These are phyloP conservation scores for Paxillus ammoniavirescens DNA, from an alignment of 768 basidiomycete genomes.

Conservation along the genomic window DNA sequence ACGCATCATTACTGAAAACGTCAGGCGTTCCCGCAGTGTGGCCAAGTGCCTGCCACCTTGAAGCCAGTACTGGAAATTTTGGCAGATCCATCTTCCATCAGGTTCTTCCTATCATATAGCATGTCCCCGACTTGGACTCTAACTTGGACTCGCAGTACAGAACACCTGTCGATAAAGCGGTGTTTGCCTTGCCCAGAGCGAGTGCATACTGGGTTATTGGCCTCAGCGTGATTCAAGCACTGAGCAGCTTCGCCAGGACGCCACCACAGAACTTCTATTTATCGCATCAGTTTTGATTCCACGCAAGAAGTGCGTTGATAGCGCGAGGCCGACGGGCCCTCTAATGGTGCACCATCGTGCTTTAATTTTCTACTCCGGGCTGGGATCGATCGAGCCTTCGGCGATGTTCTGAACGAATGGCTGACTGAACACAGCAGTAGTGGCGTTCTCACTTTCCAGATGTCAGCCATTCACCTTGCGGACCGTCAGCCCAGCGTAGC, in stretches of 20 bases:
- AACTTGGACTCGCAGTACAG: not conserved
- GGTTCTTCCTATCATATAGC: not conserved
- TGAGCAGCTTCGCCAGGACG: not conserved
- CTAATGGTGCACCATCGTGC: not conserved
- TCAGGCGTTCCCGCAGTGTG: not conserved
- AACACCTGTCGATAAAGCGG: not conserved
- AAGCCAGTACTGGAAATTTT: not conserved
- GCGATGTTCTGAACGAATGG: not conserved
- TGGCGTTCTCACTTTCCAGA: conserved; percentile 1
- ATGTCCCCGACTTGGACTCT: not conserved
- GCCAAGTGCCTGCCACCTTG: not conserved
- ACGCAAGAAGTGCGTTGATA: conserved; percentile 5
- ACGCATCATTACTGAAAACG: no score
- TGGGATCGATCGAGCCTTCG: not conserved
- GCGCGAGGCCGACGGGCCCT: conserved; percentile 17
- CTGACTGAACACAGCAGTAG: not conserved
- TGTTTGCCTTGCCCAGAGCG: not conserved
- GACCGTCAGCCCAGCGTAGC: not conserved
- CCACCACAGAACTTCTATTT: conserved; percentile 1
- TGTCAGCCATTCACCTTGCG: not conserved
- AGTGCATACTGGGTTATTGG: not conserved
- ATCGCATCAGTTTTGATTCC: conserved; percentile 8
- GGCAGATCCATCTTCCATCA: not conserved
- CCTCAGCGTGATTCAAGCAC: not conserved
- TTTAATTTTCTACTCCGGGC: not conserved